These are phyloP conservation scores for Ceratobasidium sp. DNA, from an alignment of 1,284 basidiomycete species.

Conservation along the genomic window DNA sequence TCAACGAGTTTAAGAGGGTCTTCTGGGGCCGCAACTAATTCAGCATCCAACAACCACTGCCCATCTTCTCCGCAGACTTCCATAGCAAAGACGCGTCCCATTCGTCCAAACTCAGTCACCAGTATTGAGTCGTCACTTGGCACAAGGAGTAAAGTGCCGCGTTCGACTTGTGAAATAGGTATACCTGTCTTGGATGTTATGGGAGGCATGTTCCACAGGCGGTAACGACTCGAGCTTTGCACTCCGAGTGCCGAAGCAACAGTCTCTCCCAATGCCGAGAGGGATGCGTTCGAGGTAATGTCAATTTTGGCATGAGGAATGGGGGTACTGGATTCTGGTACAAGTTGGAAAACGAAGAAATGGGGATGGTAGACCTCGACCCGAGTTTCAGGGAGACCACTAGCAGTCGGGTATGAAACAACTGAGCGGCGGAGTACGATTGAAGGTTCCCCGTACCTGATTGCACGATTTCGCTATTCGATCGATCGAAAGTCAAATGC, in stretches of 20 bases:
- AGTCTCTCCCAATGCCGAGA: slow-evolving; percentile 6
- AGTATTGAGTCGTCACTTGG: slow-evolving; percentile 3
- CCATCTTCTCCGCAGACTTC: slow-evolving; percentile 2
- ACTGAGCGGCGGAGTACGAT: slow-evolving; percentile 70
- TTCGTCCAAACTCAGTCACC: slow-evolving; percentile 14
- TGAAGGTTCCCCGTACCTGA: slow-evolving; percentile 72
- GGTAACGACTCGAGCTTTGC: slow-evolving; percentile 15
- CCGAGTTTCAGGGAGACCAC: slow-evolving; percentile 53
- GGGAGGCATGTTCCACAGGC: slow-evolving; percentile 40
- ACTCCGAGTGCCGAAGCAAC: slow-evolving; percentile 33
- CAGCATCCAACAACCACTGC: slow-evolving; percentile 15
- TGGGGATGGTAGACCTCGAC: slow-evolving; percentile 84
- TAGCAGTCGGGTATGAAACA: slow-evolving; percentile 61
- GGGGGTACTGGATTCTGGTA: background rate
- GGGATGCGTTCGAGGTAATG: slow-evolving; percentile 43
- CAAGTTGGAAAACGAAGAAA: slow-evolving; percentile 58
- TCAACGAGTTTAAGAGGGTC: slow-evolving; percentile 23
- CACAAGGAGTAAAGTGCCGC: slow-evolving; percentile 6
- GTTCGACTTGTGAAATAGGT: background rate
- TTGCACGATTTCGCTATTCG: too few relatives aligned
- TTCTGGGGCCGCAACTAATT: background rate
- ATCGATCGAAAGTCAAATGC: too few relatives aligned
- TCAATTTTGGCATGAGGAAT: slow-evolving; percentile 44
- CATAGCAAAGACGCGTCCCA: slow-evolving; percentile 15
- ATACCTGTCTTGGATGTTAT: slow-evolving; percentile 25